These are phyloP conservation scores for Hypoxylon lienhwacheense DNA, from an alignment of 495 filamentous ascomycete genomes.

Conservation along the genomic window DNA sequence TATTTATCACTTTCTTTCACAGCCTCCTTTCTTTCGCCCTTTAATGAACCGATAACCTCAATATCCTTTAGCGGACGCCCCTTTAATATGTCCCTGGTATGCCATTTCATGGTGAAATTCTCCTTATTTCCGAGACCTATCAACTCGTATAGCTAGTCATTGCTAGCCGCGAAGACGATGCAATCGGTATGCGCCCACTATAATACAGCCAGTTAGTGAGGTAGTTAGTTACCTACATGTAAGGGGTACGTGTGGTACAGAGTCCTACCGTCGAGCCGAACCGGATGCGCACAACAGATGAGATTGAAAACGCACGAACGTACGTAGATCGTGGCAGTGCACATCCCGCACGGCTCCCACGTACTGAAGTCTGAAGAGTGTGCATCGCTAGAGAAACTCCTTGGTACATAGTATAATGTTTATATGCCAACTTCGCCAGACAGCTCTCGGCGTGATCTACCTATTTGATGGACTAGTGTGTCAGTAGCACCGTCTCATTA, in stretches of 20 bases:
- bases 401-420: slow-evolving; percentile 54
- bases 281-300: not conserved
- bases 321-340: slow-evolving; percentile 41
- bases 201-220: slow-evolving; percentile 35
- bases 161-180: slow-evolving; percentile 56
- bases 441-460: slow-evolving; percentile 59
- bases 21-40: slow-evolving; percentile 48
- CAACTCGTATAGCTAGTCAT: slow-evolving; percentile 49
- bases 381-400: slow-evolving; percentile 53
- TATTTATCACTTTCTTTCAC: slow-evolving; percentile 50
- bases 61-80: slow-evolving; percentile 49
- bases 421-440: slow-evolving; percentile 54
- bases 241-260: too few species aligned
- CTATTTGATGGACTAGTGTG: slow-evolving; percentile 55
- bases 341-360: slow-evolving; percentile 63
- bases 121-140: slow-evolving; percentile 53
- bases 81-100: slow-evolving; percentile 50
- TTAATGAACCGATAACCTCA: slow-evolving; percentile 53
- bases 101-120: slow-evolving; percentile 57
- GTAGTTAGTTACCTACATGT: too few species aligned
- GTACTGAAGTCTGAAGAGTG: slow-evolving; percentile 54
- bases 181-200: slow-evolving; percentile 61
- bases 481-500: slow-evolving; percentile 51
- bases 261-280: not conserved
- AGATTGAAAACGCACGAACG: slow-evolving; percentile 2